Evolutionary conservation across 2,329 filamentous ascomycete species (phyloP).

Genomic region (Tolypocladium tropicale): DNA sequence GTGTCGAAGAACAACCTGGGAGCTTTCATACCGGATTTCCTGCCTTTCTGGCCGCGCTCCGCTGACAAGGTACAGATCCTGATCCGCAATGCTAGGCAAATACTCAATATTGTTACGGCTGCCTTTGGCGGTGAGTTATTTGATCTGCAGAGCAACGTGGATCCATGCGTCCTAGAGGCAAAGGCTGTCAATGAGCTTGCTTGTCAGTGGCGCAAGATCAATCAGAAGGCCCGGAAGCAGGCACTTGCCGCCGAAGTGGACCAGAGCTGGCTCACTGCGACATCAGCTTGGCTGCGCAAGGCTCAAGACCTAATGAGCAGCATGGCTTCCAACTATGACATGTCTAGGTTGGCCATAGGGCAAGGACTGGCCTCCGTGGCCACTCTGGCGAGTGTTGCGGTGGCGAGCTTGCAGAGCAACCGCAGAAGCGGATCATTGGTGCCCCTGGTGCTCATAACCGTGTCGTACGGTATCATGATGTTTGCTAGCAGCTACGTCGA

Average conservation of each 20-base stretch:
- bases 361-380: conserved; percentile 25
- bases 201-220: conserved; percentile 52
- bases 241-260: conserved; percentile 16
- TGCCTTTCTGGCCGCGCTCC: conserved; percentile 56
- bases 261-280: conserved; percentile 29
- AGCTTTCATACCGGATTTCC: conserved; percentile 69
- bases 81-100: conserved; percentile 69
- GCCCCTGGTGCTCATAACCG: conserved; percentile 39
- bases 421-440: conserved; percentile 12
- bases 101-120: conserved; percentile 65
- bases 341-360: conserved; percentile 47
- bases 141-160: conserved; percentile 16
- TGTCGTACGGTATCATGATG: conserved; percentile 78
- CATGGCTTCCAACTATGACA: conserved; percentile 86
- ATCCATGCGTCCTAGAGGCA: conserved; percentile 25
- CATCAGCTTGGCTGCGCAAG: conserved; percentile 52
- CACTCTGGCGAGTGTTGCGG: conserved; percentile 8
- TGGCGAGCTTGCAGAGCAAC: conserved; percentile 6
- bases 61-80: conserved; percentile 57
- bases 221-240: conserved; percentile 12
- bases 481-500: conserved; percentile 97
- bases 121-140: conserved; percentile 50
- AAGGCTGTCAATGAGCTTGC: conserved; percentile 47
- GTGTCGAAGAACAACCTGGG: conserved; percentile 85
- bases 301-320: conserved; percentile 77